Conservation (phyloP, 228 moss, liverwort and hornwort genomes). For the Sphagnum magellanicum region DNA sequence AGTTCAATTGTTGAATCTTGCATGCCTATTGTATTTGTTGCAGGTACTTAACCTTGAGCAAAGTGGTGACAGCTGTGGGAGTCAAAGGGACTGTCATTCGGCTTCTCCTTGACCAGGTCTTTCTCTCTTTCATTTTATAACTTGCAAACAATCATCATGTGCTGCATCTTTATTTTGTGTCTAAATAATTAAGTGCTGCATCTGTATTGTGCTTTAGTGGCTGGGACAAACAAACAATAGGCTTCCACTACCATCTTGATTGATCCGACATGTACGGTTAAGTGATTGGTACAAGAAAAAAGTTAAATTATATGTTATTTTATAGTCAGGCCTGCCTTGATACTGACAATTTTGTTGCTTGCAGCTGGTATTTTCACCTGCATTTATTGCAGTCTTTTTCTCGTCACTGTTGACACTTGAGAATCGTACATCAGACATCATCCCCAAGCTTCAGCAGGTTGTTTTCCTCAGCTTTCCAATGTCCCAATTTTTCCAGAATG, state of each 20-base stretch:
- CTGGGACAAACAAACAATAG: too few species aligned
- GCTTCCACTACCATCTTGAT: neutral
- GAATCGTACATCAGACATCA: conserved; percentile 25
- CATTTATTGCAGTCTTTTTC: conserved; percentile 39
- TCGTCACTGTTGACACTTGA: conserved; percentile 37
- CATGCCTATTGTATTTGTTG: neutral
- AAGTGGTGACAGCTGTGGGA: conserved; percentile 1
- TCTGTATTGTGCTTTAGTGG: too few species aligned
- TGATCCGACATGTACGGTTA: neutral
- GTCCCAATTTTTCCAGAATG: neutral
- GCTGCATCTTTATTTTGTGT: neutral
- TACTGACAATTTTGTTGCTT: conserved; percentile 1
- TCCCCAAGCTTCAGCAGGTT: conserved; percentile 35
- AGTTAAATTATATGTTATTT: neutral
- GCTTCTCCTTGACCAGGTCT: conserved; percentile 42
- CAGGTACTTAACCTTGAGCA: conserved; percentile 8
- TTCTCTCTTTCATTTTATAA: neutral
- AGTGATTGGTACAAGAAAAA: neutral
- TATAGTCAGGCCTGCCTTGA: neutral
- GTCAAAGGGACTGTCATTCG: conserved; percentile 18
- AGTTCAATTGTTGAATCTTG: neutral
- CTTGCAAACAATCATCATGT: neutral
- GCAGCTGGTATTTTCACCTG: conserved; percentile 38
- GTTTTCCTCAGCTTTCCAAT: neutral
- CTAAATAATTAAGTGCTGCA: neutral